Conservation (phyloP, 805 yeast species). For the Sugiyamaella chiloensis region DNA sequence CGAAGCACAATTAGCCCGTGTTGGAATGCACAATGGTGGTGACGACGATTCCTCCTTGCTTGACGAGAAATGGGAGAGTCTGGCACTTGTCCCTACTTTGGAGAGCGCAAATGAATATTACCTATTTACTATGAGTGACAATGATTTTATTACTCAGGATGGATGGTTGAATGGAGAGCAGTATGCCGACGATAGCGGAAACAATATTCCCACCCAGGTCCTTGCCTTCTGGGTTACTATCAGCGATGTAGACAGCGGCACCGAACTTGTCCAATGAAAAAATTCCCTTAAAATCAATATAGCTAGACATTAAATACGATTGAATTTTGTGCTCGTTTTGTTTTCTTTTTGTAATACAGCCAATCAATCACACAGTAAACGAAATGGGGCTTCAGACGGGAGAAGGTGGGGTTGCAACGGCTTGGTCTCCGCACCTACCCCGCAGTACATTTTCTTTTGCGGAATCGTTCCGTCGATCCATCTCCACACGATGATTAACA, state of each 20-base stretch:
- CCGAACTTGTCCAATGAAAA: slow-evolving; percentile 1
- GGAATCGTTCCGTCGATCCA: not conserved
- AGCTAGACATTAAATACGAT: too few relatives aligned
- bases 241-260: slow-evolving; percentile 3
- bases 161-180: slow-evolving; percentile 14
- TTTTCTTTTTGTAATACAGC: too few relatives aligned
- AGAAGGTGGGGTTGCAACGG: not conserved
- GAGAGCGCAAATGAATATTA: slow-evolving; percentile 16
- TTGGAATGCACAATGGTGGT: slow-evolving; percentile 20
- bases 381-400: too few relatives aligned
- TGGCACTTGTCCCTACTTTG: slow-evolving; percentile 17
- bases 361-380: too few relatives aligned
- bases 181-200: slow-evolving; percentile 16
- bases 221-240: slow-evolving; percentile 20
- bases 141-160: slow-evolving; percentile 21
- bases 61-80: slow-evolving; percentile 20
- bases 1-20: slow-evolving; percentile 11
- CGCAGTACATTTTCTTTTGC: not conserved
- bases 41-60: slow-evolving; percentile 12
- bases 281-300: not conserved
- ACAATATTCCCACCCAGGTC: slow-evolving; percentile 16
- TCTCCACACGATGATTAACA: too few relatives aligned
- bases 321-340: too few relatives aligned
- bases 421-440: not conserved
- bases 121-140: slow-evolving; percentile 18